Evolutionary conservation across 768 basidiomycete species (phyloP).

Genomic region (Auriculariales sp.): DNA sequence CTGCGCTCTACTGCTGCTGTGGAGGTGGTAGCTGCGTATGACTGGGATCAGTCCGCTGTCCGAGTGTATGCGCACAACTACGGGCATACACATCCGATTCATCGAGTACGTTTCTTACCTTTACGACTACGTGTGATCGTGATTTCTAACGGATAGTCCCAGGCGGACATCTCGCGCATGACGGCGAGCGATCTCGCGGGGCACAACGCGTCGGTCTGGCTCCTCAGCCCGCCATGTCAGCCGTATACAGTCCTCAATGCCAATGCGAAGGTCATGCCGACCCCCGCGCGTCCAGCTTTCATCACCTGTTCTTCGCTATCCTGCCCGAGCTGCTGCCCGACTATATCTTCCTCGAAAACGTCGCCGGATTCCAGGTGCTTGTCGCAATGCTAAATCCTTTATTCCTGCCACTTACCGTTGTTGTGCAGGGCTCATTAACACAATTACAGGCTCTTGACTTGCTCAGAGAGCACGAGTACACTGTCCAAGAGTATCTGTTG

Average conservation of each 20-base stretch:
- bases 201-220: slow-evolving; percentile 50
- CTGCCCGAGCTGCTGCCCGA: slow-evolving; percentile 52
- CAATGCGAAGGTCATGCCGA: slow-evolving; percentile 50
- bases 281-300: slow-evolving; percentile 62
- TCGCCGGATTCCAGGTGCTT: slow-evolving; percentile 66
- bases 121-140: slow-evolving; percentile 1
- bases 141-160: slow-evolving; percentile 4
- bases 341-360: slow-evolving; percentile 62
- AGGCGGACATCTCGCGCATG: slow-evolving; percentile 51
- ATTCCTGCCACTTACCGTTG: slow-evolving; percentile 2
- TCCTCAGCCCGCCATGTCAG: slow-evolving; percentile 72
- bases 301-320: slow-evolving; percentile 49
- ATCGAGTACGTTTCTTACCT: not conserved
- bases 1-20: slow-evolving; percentile 29
- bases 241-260: slow-evolving; percentile 74
- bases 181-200: slow-evolving; percentile 29
- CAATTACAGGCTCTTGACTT: slow-evolving; percentile 37
- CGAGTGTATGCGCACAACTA: slow-evolving; percentile 55
- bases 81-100: not conserved
- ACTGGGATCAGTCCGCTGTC: slow-evolving; percentile 69
- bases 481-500: slow-evolving; percentile 43
- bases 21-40: slow-evolving; percentile 49
- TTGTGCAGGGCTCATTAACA: slow-evolving; percentile 45
- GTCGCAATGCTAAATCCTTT: slow-evolving; percentile 7
- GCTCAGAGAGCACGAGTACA: slow-evolving; percentile 41